Evolutionary conservation across 495 filamentous ascomycete species (phyloP).

Genomic region (Halenospora varia): DNA sequence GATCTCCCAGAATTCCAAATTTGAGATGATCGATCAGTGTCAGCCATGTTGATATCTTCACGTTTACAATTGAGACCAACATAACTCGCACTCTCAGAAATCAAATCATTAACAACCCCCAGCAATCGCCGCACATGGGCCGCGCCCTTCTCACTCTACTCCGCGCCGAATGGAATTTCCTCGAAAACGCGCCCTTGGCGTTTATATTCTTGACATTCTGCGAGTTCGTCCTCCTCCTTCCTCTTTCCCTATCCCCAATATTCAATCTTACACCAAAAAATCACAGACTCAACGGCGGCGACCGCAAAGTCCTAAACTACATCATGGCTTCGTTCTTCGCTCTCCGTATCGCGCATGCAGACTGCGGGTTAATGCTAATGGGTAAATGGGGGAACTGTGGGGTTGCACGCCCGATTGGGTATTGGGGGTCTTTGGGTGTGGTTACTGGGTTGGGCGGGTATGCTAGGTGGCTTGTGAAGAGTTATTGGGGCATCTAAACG

Average conservation of each 20-base stretch:
- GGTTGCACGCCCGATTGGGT: slow-evolving; percentile 22
- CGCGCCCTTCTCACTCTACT: slow-evolving; percentile 15
- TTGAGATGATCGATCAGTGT: not conserved
- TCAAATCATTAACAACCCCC: not conserved
- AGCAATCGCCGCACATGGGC: slow-evolving; percentile 16
- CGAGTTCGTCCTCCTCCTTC: too few relatives aligned
- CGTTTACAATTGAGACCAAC: not conserved
- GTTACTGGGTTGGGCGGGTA: slow-evolving; percentile 24
- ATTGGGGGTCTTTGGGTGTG: slow-evolving; percentile 16
- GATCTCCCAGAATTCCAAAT: not conserved
- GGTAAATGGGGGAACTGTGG: slow-evolving; percentile 13
- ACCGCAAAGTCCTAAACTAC: slow-evolving; percentile 20
- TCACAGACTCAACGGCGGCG: slow-evolving; percentile 51
- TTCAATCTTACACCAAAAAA: too few relatives aligned
- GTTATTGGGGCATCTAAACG: slow-evolving; percentile 27
- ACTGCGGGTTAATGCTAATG: slow-evolving; percentile 18
- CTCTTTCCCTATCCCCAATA: too few relatives aligned
- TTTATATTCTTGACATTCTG: slow-evolving; percentile 54
- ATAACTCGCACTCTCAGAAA: not conserved
- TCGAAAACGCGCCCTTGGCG: slow-evolving; percentile 82
- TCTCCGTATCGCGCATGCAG: slow-evolving; percentile 16
- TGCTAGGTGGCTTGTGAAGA: slow-evolving; percentile 21
- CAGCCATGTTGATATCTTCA: not conserved
- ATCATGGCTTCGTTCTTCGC: slow-evolving; percentile 16
- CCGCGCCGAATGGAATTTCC: slow-evolving; percentile 84